phyloP scores from a whole-genome alignment of 1,284 basidiomycete species.

The Boletus smithii region DNA sequence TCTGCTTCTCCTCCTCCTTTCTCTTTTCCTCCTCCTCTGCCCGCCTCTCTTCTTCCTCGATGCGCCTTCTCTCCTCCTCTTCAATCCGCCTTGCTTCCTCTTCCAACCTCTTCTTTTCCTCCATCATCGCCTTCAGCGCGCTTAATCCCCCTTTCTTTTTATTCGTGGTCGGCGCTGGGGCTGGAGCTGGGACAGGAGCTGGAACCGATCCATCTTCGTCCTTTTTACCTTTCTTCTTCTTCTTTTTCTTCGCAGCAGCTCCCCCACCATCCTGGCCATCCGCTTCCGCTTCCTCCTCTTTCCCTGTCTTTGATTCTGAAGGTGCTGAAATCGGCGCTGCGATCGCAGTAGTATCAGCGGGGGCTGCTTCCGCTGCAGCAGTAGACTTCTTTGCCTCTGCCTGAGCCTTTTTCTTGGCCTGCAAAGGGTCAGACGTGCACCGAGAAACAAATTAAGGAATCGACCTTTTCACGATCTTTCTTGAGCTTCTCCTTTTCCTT shows the following conservation, averaged over 20 bases:
- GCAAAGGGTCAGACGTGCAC: conserved; percentile 13
- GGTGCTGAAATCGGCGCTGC: conserved; percentile 19
- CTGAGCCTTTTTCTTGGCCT: conserved; percentile 96
- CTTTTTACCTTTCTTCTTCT: conserved; percentile 87
- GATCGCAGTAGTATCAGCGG: conserved; percentile 19
- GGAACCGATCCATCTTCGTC: conserved; percentile 57
- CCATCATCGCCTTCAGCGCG: conserved; percentile 80
- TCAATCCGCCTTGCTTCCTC: conserved; percentile 69
- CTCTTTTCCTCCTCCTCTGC: conserved; percentile 73
- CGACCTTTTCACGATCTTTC: conserved; percentile 90
- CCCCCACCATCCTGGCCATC: conserved; percentile 56
- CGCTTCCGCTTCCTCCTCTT: conserved; percentile 42
- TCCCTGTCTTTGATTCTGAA: conserved; percentile 26
- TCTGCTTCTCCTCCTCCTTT: conserved; percentile 81
- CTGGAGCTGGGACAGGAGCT: conserved; percentile 45
- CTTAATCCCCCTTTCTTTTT: conserved; percentile 75
- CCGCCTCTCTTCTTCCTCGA: conserved; percentile 81
- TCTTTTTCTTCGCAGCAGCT: conserved; percentile 70
- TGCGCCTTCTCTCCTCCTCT: conserved; percentile 73
- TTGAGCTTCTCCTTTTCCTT: conserved; percentile 93
- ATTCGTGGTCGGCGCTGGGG: conserved; percentile 45
- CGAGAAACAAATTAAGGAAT: conserved; percentile 7
- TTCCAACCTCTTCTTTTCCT: conserved; percentile 83
- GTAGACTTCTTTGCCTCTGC: conserved; percentile 78
- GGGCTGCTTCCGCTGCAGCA: conserved; percentile 15